Evolutionary conservation across 192 early-diverging fungal genomes (phyloP), one percentile per base, ranked within the genome.

Genomic region (Gryganskiella cystojenkinii): DNA sequence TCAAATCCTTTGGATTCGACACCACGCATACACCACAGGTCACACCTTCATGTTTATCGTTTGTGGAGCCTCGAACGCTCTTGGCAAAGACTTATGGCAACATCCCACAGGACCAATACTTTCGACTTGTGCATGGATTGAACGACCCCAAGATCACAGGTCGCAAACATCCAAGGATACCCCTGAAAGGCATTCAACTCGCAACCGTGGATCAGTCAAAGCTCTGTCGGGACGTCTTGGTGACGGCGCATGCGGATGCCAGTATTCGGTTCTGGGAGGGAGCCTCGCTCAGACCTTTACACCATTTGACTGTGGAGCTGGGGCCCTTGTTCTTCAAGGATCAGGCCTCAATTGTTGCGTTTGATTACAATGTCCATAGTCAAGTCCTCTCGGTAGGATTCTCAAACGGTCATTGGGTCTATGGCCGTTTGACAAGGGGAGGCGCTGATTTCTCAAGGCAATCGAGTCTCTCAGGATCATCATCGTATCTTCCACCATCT

Each of bases 191-290:
- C 4, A 74, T 75, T 17, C 43, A 55, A 10, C 64, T 76, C 17
- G 70, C 68, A 15, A 30, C 56, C 4, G 63, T 69, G 17, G 81
- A 84, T 33, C 59, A 79, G 15, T 74, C 76, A n/a, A 58, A 63
- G 6, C 45, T 86, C 14, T 81, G 70, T 2, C 70, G 59, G 25
- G 85, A 86, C 60, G 51, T 86, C 3, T 54, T 86, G 31, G 57
- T 82, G 3, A 84, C 85, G 0, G 67, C 79, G 5, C 85, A 86
- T 40, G 57, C 59, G 6, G 81, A 78, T 13, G 60, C 49, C 17
- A 66, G 80, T 46, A 61, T 86, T n/a, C 79, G 79, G 0, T 81
- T 86, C 30, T 86, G 83, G 80, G 85, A 86, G 45, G 65, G 45
- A 8, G 83, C 85, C n/a, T 79, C 85, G 0, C 79, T 74, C 44